A percentile compares a stretch with the other conserved stretches of the same genome.
Evolutionary conservation across 345 rosid genomes (phyloP).

Genomic region (Citrus inodora): DNA sequence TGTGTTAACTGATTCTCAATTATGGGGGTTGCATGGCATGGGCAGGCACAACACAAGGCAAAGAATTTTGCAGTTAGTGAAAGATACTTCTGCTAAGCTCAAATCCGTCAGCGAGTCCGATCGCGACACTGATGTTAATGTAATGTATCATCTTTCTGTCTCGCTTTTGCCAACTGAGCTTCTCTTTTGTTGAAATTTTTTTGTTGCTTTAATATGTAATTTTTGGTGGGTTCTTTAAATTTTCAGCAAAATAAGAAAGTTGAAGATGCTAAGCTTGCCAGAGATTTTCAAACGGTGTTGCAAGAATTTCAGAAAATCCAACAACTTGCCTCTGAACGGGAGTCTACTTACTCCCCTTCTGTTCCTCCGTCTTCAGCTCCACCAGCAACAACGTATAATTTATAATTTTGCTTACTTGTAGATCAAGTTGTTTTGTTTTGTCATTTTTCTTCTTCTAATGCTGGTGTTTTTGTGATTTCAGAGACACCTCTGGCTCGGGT

Average conservation of each 20-base stretch:
- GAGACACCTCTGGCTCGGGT: slow-evolving; percentile 34
- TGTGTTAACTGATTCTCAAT: neutral
- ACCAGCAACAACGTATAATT: slow-evolving; percentile 16
- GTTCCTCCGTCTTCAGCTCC: slow-evolving; percentile 32
- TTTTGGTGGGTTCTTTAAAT: neutral
- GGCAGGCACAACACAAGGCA: slow-evolving; percentile 58
- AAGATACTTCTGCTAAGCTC: slow-evolving; percentile 62
- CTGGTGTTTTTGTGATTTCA: slow-evolving; percentile 6
- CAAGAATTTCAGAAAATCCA: slow-evolving; percentile 69
- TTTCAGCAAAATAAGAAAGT: slow-evolving; percentile 51
- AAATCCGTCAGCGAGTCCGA: slow-evolving; percentile 54
- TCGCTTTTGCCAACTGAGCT: neutral
- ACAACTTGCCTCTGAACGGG: slow-evolving; percentile 63
- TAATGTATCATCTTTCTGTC: slow-evolving; percentile 4
- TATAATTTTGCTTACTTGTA: neutral
- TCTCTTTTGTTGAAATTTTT: too few relatives aligned
- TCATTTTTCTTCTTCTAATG: neutral
- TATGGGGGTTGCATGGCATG: neutral
- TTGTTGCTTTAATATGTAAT: neutral
- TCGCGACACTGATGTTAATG: slow-evolving; percentile 38
- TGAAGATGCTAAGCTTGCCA: slow-evolving; percentile 71
- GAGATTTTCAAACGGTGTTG: slow-evolving; percentile 54
- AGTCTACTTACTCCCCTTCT: slow-evolving; percentile 56
- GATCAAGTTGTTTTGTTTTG: neutral
- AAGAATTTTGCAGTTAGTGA: slow-evolving; percentile 57